Conservation (phyloP, 2,329 filamentous ascomycete species). For the Daldinia eschscholtzii region DNA sequence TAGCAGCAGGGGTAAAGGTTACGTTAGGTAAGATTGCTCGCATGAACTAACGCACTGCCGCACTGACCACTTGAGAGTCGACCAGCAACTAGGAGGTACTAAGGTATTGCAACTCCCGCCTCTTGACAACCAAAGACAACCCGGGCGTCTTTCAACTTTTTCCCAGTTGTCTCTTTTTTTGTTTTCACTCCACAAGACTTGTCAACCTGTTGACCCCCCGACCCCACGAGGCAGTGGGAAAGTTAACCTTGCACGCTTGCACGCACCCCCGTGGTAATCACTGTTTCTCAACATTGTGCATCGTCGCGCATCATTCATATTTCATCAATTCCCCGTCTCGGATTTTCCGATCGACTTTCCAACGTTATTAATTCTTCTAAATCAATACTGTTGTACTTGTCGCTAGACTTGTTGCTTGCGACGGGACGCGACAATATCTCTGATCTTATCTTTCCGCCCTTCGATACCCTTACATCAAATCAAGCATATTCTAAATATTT, state of each 20-base stretch:
- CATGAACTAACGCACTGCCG: constrained; percentile 19
- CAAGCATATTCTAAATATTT: neutral
- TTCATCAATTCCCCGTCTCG: constrained; percentile 24
- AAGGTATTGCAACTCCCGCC: constrained; percentile 18
- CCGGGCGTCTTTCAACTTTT: constrained; percentile 14
- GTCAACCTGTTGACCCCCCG: neutral
- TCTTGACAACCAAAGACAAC: constrained; percentile 21
- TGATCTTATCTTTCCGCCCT: neutral
- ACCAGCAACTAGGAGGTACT: constrained; percentile 3
- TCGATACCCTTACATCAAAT: neutral
- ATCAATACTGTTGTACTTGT: neutral
- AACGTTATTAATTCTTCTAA: neutral
- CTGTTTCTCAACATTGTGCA: constrained; percentile 20
- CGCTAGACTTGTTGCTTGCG: neutral
- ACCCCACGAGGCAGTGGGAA: constrained; percentile 14
- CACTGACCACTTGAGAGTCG: constrained; percentile 27
- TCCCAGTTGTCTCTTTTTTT: constrained; percentile 13
- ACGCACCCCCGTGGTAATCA: neutral
- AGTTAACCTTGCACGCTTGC: constrained; percentile 21
- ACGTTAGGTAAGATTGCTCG: constrained; percentile 10
- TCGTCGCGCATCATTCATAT: constrained; percentile 27
- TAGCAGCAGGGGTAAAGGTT: neutral
- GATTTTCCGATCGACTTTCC: constrained; percentile 7
- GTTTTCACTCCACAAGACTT: constrained; percentile 27
- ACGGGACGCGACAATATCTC: neutral